These are phyloP conservation scores for Dictyostelium capitatum DNA, from an alignment of 78 protist genomes.

Conservation along the genomic window DNA sequence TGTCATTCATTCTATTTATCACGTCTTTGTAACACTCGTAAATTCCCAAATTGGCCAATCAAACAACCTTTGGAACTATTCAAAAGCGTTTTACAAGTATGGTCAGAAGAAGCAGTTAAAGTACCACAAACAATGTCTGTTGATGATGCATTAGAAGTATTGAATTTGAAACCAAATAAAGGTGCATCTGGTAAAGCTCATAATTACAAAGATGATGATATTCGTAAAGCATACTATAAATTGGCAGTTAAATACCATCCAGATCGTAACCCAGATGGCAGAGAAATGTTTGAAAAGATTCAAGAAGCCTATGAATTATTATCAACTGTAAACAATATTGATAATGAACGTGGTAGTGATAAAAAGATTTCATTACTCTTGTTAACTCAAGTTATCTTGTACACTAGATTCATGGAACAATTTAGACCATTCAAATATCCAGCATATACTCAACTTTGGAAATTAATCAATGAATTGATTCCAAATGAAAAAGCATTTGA, in stretches of 20 bases:
- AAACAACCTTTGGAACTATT: slow-evolving; percentile 69
- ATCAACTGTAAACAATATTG: slow-evolving; percentile 92
- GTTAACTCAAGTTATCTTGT: slow-evolving; percentile 89
- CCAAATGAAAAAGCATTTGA: slow-evolving; percentile 55
- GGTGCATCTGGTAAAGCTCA: slow-evolving; percentile 60
- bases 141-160: slow-evolving; percentile 53
- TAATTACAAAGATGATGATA: slow-evolving; percentile 37
- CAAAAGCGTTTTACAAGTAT: slow-evolving; percentile 67
- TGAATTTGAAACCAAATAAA: slow-evolving; percentile 64
- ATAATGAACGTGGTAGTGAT: slow-evolving; percentile 89
- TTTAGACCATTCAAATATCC: slow-evolving; percentile 92
- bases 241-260: slow-evolving; percentile 98
- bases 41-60: slow-evolving; percentile 93
- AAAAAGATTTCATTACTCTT: slow-evolving; percentile 79
- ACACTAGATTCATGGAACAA: slow-evolving; percentile 69
- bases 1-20: slow-evolving; percentile 90
- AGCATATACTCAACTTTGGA: slow-evolving; percentile 87
- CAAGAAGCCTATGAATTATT: slow-evolving; percentile 86
- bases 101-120: slow-evolving; percentile 79
- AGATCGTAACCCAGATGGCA: slow-evolving; percentile 94
- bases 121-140: slow-evolving; percentile 59
- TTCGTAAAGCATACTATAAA: slow-evolving; percentile 91
- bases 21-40: slow-evolving; percentile 83
- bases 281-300: slow-evolving; percentile 89
- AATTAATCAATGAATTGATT: slow-evolving; percentile 54